A percentile compares a stretch with the other conserved stretches of the same genome.
Conservation (phyloP, 148 eudicot species). For the Rhododendron ovatum region DNA sequence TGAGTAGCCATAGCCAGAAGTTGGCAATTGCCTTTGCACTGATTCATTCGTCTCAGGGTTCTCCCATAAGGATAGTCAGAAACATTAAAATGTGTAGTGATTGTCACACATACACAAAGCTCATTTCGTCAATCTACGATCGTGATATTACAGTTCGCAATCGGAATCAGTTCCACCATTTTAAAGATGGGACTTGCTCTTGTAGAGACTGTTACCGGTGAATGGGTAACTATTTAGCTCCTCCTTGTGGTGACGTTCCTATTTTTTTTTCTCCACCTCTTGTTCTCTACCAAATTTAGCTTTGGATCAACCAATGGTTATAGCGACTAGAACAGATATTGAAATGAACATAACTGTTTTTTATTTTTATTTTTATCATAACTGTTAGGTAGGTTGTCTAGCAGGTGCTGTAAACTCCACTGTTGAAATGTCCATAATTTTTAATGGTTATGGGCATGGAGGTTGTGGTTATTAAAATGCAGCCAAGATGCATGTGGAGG, state of each 20-base stretch:
- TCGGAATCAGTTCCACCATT: slow-evolving; percentile 54
- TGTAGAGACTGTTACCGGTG: slow-evolving; percentile 28
- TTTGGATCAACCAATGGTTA: not conserved
- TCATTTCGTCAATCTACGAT: slow-evolving; percentile 35
- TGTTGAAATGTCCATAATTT: too few relatives aligned
- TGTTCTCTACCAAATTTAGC: not conserved
- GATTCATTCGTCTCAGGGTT: slow-evolving; percentile 29
- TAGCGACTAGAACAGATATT: not conserved
- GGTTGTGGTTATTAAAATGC: too few relatives aligned
- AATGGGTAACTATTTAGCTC: slow-evolving; percentile 6
- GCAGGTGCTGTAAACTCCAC: too few relatives aligned
- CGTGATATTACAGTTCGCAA: slow-evolving; percentile 42
- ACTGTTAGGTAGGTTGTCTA: too few relatives aligned
- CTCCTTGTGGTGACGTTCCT: not conserved
- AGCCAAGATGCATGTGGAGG: too few relatives aligned
- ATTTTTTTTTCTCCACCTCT: too few relatives aligned
- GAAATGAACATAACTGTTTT: not conserved
- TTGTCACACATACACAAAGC: slow-evolving; percentile 48
- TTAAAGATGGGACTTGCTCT: slow-evolving; percentile 26
- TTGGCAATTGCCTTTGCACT: slow-evolving; percentile 51
- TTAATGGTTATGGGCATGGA: too few relatives aligned
- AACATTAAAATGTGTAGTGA: slow-evolving; percentile 57
- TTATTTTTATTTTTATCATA: too few relatives aligned
- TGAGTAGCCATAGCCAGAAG: slow-evolving; percentile 51
- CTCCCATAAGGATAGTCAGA: slow-evolving; percentile 41